Conservation (phyloP, 495 filamentous ascomycete species). For the Aspergillus nanangensis region DNA sequence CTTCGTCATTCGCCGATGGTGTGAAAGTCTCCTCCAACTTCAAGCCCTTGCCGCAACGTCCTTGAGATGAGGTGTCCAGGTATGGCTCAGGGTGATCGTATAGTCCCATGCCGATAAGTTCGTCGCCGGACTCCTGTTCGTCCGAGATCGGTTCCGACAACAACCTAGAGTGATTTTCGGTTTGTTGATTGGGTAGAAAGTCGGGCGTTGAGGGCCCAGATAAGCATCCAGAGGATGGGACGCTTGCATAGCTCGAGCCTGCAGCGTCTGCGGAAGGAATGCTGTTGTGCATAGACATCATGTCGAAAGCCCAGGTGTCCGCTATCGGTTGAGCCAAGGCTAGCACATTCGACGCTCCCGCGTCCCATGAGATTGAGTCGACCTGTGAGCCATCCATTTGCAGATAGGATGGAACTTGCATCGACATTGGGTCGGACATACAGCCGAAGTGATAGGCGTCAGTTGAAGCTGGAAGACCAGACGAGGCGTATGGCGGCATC, state of each 20-base stretch:
- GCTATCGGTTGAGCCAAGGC: slow-evolving; percentile 21
- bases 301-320: slow-evolving; percentile 35
- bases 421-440: slow-evolving; percentile 32
- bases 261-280: slow-evolving; percentile 28
- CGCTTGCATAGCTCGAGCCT: slow-evolving; percentile 35
- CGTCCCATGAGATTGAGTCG: slow-evolving; percentile 30
- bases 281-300: slow-evolving; percentile 35
- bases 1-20: slow-evolving; percentile 58
- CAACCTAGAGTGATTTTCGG: slow-evolving; percentile 19
- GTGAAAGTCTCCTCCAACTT: slow-evolving; percentile 83
- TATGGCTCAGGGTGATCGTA: slow-evolving; percentile 63
- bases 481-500: slow-evolving; percentile 25
- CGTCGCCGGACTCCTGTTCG: slow-evolving; percentile 52
- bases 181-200: slow-evolving; percentile 47
- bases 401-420: slow-evolving; percentile 35
- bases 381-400: slow-evolving; percentile 40
- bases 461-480: slow-evolving; percentile 25
- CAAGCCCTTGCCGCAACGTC: slow-evolving; percentile 60
- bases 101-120: slow-evolving; percentile 78
- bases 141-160: slow-evolving; percentile 4
- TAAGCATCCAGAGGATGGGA: slow-evolving; percentile 34
- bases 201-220: slow-evolving; percentile 59
- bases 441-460: slow-evolving; percentile 23
- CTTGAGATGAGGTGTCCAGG: slow-evolving; percentile 41
- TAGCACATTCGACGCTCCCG: slow-evolving; percentile 12